Evolutionary conservation across 2,329 filamentous ascomycete species (phyloP), one percentile per base, ranked within the genome.

Genomic region (Nemania abortiva): DNA sequence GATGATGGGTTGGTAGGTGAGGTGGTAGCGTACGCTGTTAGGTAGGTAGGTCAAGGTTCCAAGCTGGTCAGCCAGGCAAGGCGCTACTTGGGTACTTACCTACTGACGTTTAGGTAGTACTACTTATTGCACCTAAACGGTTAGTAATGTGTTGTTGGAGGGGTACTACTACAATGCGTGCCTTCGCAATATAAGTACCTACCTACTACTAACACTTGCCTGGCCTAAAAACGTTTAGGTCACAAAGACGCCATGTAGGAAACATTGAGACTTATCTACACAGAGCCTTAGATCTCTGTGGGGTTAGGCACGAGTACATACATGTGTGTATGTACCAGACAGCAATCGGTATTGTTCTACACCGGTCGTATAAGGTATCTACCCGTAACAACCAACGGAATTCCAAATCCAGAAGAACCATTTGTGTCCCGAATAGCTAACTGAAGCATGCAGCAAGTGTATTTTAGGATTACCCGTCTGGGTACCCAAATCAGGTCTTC

Each of bases 1-100:
- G 65, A 70, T 56, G 45, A 53, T 57, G 29, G 63, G 62, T 63
- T 63, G 64, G 65, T 62, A 65, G 58, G 63, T 68, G 67, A 70
- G 61, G 62, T 62, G 68, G 70, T 66, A 56, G 54, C 27, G 22
- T 53, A 54, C 52, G n/a, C 24, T 27, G 29, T 27, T 39, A 53
- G 58, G 47, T 42, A 27, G n/a, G 60, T n/a, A 65, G 34, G 37
- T 37, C 52, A 56, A 53, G 45, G 57, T 50, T 37, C 39, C 18
- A 42, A 42, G 53, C 42, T 59, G 45, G 64, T 62, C 49, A 22
- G 34, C 37, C 49, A 63, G 58, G 50, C 65, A 42, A 68, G 61
- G 65, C 65, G 52, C 62, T 58, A 62, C 60, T 29, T 56, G 59
- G 45, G 24, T 62, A 65, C 53, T 45, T 50, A 42, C 42, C 18